phyloP scores from a whole-genome alignment of 176 grass and related monocot genomes.

The Hordeum vulgare region MorexV3_pseudomolecules_assembly NC_058522.1:468975085-468975584 shows the following conservation, averaged over 20 bases:
- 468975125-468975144: background rate
- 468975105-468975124: background rate
- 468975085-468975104: constrained; percentile 5
- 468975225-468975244: background rate
- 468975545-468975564: constrained; percentile 79
- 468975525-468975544: constrained; percentile 79
- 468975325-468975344: background rate
- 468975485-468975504: constrained; percentile 17
- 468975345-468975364: background rate
- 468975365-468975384: background rate
- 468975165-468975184: too few species aligned
- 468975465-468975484: background rate
- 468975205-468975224: background rate
- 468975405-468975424: background rate
- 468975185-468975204: background rate
- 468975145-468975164: too few species aligned
- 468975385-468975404: background rate
- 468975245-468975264: background rate
- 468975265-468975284: background rate
- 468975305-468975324: background rate
- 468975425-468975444: background rate
- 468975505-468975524: constrained; percentile 52
- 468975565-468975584: constrained; percentile 56
- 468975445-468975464: background rate
- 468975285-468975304: background rate